These are phyloP conservation scores for Begonia fuchsioides DNA, from an alignment of 306 rosid species.

Conservation along the genomic window DNA sequence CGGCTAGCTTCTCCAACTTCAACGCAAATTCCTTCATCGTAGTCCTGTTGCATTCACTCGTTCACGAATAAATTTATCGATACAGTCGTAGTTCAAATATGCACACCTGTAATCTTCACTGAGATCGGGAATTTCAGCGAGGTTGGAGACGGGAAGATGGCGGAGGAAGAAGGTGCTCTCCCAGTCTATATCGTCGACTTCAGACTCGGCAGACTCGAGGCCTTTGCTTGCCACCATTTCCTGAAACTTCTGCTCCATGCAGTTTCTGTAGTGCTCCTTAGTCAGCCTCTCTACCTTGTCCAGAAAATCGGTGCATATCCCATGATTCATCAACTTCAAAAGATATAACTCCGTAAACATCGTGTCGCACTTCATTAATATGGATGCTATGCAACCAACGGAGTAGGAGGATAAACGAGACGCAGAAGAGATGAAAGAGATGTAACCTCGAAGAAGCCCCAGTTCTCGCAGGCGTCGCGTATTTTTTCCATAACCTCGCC, in stretches of 20 bases:
- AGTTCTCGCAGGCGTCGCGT: slow-evolving; percentile 80
- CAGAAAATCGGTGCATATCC: slow-evolving; percentile 64
- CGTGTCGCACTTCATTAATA: too few species aligned
- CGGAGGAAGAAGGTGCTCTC: slow-evolving; percentile 87
- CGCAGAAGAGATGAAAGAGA: slow-evolving; percentile 1
- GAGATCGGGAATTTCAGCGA: slow-evolving; percentile 60
- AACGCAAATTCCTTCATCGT: slow-evolving; percentile 59
- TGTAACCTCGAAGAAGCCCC: slow-evolving; percentile 96
- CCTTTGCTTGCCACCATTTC: slow-evolving; percentile 69
- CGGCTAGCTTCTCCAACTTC: slow-evolving; percentile 67
- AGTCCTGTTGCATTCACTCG: slow-evolving; percentile 24
- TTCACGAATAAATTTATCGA: not conserved
- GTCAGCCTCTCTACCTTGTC: slow-evolving; percentile 68
- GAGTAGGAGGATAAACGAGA: not conserved
- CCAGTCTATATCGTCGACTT: slow-evolving; percentile 70
- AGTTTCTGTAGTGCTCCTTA: slow-evolving; percentile 77
- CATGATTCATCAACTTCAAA: slow-evolving; percentile 75
- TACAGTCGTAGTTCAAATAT: not conserved
- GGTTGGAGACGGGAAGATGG: slow-evolving; percentile 71
- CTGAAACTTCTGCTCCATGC: slow-evolving; percentile 72
- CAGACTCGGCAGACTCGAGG: slow-evolving; percentile 40
- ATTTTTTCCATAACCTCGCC: slow-evolving; percentile 43
- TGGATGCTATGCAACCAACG: not conserved
- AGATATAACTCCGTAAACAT: not conserved
- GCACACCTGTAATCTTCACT: slow-evolving; percentile 43